Base-by-base conservation (phyloP, 495 filamentous ascomycete genomes). In the Aspergillus bridgeri region DNA sequence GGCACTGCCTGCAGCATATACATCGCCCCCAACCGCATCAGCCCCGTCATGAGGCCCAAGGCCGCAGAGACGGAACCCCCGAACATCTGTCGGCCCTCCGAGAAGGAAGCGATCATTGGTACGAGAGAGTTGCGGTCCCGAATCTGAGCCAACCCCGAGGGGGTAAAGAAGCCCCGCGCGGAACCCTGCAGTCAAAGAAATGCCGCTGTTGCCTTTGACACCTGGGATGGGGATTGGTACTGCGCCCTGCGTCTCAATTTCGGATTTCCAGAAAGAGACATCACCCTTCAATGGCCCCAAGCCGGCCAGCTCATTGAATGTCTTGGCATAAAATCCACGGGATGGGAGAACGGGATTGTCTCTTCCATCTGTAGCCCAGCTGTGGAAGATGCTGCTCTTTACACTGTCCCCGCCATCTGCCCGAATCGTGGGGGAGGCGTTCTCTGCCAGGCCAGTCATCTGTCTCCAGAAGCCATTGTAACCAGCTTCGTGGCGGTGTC, bases 91-190 rank as follows among this genome's bases (percentile, higher is more conserved):
- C 0, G 94, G 92, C 0, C 95, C 94, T 47, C 94, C 94, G 42
- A 98, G 90, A 51, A 88, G 83, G 79, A 98, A 98, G 27, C 94
- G 91, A 71, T 98, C 94, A 71, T 93, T 96, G 61, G 96, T 81
- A 23, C 90, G 83, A 51, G 90, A 92, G 3, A 88, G 83, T 29
- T 78, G 79, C 27, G 70, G 84, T 19, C 60, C 79, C 7, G 67
- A 61, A 48, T 75, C 72, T 19, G 78, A 81, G 20, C 78, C 75
- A 24, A 88, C 68, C 9, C 81, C 74, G 29, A 89, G 75, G 47
- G 86, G 86, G 57, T 81, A 84, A 38, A 89, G 70, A n/a, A 89
- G 59, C 8, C 86, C 86, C 2, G 81, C 85, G 51, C 86, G 79
- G 53, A 89, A 74, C 15, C 83, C 80, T 42, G 84, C 82, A 11